These are phyloP conservation scores for Terana coerulea DNA, from an alignment of 768 basidiomycete genomes.

Conservation along the genomic window DNA sequence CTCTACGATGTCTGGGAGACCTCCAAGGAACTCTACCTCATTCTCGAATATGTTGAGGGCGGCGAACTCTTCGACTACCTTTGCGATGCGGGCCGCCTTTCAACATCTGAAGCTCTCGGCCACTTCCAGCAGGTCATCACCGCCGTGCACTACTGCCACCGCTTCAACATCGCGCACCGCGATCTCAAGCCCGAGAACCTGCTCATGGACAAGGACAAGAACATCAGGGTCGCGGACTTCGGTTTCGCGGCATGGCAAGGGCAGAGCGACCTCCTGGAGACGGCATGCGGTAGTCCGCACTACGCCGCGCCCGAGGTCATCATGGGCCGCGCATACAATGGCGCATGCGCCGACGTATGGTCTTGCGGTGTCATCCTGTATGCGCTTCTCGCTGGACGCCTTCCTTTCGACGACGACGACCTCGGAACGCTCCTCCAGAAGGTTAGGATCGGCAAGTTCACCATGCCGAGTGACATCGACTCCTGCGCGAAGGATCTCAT, in stretches of 20 bases:
- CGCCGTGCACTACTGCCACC: constrained; percentile 89
- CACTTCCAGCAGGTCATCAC: constrained; percentile 95
- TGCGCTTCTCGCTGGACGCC: constrained; percentile 77
- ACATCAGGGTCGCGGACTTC: constrained; percentile 95
- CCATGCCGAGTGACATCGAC: constrained; percentile 71
- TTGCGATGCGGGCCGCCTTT: constrained; percentile 71
- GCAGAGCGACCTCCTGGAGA: constrained; percentile 60
- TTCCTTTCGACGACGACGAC: constrained; percentile 95
- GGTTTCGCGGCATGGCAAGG: constrained; percentile 96
- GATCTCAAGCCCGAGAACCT: constrained; percentile 96
- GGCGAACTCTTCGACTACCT: constrained; percentile 95
- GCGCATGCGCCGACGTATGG: constrained; percentile 91
- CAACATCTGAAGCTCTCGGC: constrained; percentile 65
- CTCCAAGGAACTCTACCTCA: constrained; percentile 79
- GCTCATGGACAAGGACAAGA: constrained; percentile 74
- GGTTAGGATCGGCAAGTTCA: constrained; percentile 69
- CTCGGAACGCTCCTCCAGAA: constrained; percentile 72
- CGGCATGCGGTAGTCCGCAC: constrained; percentile 92
- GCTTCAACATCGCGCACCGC: constrained; percentile 91
- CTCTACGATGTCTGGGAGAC: constrained; percentile 99
- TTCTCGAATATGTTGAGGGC: constrained; percentile 92
- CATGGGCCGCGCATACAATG: constrained; percentile 78
- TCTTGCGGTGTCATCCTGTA: constrained; percentile 93
- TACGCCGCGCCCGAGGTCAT: constrained; percentile 94
- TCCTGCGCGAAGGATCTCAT: constrained; percentile 74